Evolutionary conservation across 768 basidiomycete genomes (phyloP), one percentile per base, ranked within the genome.

Genomic region (Lentinus brumalis): DNA sequence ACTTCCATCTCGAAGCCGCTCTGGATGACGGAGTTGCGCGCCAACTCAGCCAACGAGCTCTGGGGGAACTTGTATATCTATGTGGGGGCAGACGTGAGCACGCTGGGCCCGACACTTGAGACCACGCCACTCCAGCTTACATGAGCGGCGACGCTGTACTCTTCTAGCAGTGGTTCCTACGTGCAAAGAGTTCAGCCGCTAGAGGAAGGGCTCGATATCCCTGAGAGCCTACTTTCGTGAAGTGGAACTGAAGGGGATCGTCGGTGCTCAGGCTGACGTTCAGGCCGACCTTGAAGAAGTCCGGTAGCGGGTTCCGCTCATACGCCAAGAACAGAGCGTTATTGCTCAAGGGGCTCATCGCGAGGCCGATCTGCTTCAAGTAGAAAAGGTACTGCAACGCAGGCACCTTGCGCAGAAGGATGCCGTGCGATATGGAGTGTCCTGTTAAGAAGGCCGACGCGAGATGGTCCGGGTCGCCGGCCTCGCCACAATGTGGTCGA

Each of bases 391-490:
- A 99, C 70, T 96, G 94, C 49, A 99, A 77, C 1, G 96, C 96
- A 0, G 97, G 97, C 5, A 99, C 96, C 75, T 99, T 99, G 60
- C 97, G 90, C 9, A 99, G 83, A 18, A 98, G 80, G 73, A 99
- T 99, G n/a, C 97, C 97, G 69, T 99, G 97, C 10, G 97, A 98
- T 70, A 99, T 98, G 1, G 96, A 98, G 71, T 98, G 96, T 2
- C 96, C 91, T 1, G 94, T 94, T 26, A 99, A 81, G 84, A 94
- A 99, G 2, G 96, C 92, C 2, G 97, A 94, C 0, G 96, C 92
- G 11, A 99, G 83, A 73, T 99, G 97, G 73, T 98, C 97, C 0
- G 97, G 92, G 71, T 99, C 97, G 31, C 97, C 97, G 0, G 97
- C 97, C 80, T 99, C 97, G 53, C 97, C 97, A 35, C 91, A 91